phyloP scores from a whole-genome alignment of 768 basidiomycete species.

The Tephrocybe sp. region DNA sequence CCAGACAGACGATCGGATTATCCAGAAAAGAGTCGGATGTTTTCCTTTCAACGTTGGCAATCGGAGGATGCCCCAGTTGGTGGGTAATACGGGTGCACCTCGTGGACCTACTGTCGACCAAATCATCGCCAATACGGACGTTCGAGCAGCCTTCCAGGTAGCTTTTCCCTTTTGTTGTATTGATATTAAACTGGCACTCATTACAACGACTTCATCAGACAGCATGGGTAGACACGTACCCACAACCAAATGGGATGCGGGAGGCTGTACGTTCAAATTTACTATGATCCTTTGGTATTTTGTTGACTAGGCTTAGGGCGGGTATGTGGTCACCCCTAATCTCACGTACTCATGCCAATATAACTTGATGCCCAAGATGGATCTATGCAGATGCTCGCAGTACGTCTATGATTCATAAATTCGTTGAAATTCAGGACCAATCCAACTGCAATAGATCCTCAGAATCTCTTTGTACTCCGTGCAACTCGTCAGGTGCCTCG shows the following conservation, averaged over 20 bases:
- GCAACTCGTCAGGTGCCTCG: background rate
- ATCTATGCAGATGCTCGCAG: background rate
- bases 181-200: background rate
- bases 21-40: no score
- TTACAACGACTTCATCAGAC: background rate
- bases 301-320: background rate
- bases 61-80: background rate
- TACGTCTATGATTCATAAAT: background rate
- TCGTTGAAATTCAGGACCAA: background rate
- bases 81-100: background rate
- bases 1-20: no score
- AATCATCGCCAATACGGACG: background rate
- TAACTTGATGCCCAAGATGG: background rate
- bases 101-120: background rate
- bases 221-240: background rate
- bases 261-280: background rate
- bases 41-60: background rate
- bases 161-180: no score
- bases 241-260: background rate
- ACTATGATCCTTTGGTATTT: background rate
- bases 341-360: no score
- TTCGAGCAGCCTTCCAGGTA: conserved; percentile 1
- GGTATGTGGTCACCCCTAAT: background rate
- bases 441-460: background rate
- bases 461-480: background rate